Evolutionary conservation across 768 basidiomycete species (phyloP).

Genomic region (Saitozyma sp.): DNA sequence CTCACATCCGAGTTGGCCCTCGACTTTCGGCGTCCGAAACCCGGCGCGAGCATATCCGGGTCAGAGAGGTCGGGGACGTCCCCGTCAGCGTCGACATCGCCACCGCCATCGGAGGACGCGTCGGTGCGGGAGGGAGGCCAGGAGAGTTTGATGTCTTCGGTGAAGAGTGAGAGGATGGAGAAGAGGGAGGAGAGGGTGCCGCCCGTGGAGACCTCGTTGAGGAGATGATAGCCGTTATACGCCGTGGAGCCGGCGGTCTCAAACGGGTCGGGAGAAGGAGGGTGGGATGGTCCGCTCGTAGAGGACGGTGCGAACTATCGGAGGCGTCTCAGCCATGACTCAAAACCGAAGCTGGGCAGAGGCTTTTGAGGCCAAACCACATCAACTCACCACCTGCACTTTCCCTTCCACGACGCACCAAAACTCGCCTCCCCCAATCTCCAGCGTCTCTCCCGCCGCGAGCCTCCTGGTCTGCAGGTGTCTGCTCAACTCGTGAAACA

Average conservation of each 20-base stretch:
- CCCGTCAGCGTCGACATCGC: slow-evolving; percentile 9
- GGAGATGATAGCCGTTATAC: slow-evolving; percentile 91
- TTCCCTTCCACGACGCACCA: slow-evolving; percentile 98
- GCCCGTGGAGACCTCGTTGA: slow-evolving; percentile 94
- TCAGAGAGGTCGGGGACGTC: neutral
- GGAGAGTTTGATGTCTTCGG: slow-evolving; percentile 68
- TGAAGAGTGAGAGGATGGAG: slow-evolving; percentile 94
- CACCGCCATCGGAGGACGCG: slow-evolving; percentile 12
- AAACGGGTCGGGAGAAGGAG: slow-evolving; percentile 32
- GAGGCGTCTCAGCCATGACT: neutral
- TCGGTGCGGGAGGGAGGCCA: slow-evolving; percentile 62
- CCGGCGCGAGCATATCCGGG: neutral
- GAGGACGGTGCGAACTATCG: slow-evolving; percentile 42
- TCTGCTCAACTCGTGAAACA: slow-evolving; percentile 94
- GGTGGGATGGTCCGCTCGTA: slow-evolving; percentile 61
- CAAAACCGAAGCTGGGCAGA: slow-evolving; percentile 57
- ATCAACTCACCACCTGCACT: slow-evolving; percentile 79
- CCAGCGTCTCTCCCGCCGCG: slow-evolving; percentile 90
- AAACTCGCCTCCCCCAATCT: slow-evolving; percentile 68
- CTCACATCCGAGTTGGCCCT: slow-evolving; percentile 49
- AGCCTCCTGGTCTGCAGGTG: slow-evolving; percentile 94
- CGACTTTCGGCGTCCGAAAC: slow-evolving; percentile 10
- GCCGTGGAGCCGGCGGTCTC: slow-evolving; percentile 52
- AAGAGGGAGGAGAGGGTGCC: slow-evolving; percentile 94
- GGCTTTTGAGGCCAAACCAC: too few species aligned